These are phyloP conservation scores for Oenanthe javanica DNA, from an alignment of 140 eudicot genomes.

Conservation along the genomic window DNA sequence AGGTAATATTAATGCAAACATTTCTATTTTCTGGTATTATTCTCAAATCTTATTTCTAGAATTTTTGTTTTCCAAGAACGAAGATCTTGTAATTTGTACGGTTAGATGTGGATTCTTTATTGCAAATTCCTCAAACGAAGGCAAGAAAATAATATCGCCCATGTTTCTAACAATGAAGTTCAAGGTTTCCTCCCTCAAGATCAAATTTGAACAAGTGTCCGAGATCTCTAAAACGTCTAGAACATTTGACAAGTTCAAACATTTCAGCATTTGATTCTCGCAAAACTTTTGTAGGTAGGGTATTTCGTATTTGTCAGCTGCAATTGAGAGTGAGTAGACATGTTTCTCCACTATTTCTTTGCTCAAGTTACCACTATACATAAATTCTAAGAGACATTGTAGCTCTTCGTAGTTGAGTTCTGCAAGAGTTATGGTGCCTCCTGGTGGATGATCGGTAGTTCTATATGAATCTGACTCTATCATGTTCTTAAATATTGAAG, in stretches of 20 bases:
- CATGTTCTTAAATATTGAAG: constrained; percentile 66
- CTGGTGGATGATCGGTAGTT: constrained; percentile 42
- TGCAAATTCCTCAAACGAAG: constrained; percentile 80
- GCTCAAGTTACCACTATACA: constrained; percentile 57
- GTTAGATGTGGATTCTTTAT: constrained; percentile 88
- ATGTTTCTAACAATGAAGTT: constrained; percentile 76
- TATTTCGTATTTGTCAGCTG: constrained; percentile 90
- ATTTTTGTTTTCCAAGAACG: constrained; percentile 54
- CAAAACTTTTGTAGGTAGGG: constrained; percentile 57
- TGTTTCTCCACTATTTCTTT: constrained; percentile 69
- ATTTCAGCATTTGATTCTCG: constrained; percentile 63
- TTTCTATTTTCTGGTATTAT: not conserved
- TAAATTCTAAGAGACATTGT: constrained; percentile 53
- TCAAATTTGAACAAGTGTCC: constrained; percentile 60
- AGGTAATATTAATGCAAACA: not conserved
- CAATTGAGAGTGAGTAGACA: constrained; percentile 58
- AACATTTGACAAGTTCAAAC: constrained; percentile 51
- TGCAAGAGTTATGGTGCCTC: constrained; percentile 47
- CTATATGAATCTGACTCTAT: constrained; percentile 76
- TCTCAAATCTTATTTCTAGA: constrained; percentile 22
- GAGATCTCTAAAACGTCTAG: constrained; percentile 76
- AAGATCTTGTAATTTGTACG: constrained; percentile 84
- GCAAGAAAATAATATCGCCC: constrained; percentile 81
- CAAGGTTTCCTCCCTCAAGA: constrained; percentile 66
- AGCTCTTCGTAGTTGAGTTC: constrained; percentile 69